Base-by-base conservation (phyloP, 2,329 filamentous ascomycete genomes). In the Beauveria sp. region DNA sequence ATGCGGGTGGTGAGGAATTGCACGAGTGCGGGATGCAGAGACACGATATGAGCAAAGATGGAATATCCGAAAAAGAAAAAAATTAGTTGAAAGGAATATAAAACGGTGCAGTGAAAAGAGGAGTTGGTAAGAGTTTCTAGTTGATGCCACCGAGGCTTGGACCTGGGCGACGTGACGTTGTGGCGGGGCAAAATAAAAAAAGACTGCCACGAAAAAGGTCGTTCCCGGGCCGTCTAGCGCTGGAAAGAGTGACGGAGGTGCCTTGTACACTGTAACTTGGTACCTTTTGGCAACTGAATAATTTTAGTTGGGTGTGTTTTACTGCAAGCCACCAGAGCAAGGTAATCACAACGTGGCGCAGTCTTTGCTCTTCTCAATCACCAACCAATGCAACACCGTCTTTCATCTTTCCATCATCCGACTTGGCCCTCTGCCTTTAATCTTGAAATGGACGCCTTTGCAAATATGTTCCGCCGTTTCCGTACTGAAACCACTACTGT, bases 121-220 rank as follows among this genome's bases (percentile, higher is more conserved):
- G 58, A 61, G 46, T 18, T 47, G 40, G 38, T 38, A 50, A 34
- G 53, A 51, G 46, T 52, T 46, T 54, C 58, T 43, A 40, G 49
- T 57, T 20, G 43, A 47, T 43, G 51, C 30, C 45, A 43, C 52
- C 45, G 59, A 61, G 59, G 52, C 59, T 61, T 52, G 52, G 59
- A 55, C 45, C 51, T 55, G 53, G 30, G 59, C 30, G 26, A 46
- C 52, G 46, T 57, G 53, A 57, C 59, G 52, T 57, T 56, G 59
- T 55, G 51, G 53, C 45, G 59, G 59, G 58, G 58, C 59, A 63
- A 14, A 52, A 51, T 10, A 53, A 20, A 16, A n/a, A 45, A 58
- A 50, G 30, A 43, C 34, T 38, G 34, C 34, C 34, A 38, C 34
- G 34, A 7, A n/a, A 20, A 10, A 14, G 28, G 54, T 18, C 45